phyloP scores from a whole-genome alignment of 371 early-diverging fungal genomes.

The Syncephalis fuscata region DNA sequence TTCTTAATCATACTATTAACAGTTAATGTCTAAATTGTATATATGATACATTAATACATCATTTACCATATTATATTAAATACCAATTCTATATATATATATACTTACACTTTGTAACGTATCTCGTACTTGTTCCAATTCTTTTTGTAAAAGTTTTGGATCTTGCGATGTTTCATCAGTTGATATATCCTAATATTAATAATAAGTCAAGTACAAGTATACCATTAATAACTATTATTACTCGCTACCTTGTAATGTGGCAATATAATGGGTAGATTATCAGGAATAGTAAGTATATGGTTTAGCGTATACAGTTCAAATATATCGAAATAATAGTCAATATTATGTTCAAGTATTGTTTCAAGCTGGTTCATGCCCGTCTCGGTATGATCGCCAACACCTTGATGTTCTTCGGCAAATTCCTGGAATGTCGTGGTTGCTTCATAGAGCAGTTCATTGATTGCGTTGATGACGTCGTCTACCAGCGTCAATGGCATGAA shows the following conservation, averaged over 20 bases:
- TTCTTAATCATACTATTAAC: too few relatives aligned
- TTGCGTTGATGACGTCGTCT: constrained; percentile 54
- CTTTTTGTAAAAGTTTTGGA: too few relatives aligned
- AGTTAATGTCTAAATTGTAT: too few relatives aligned
- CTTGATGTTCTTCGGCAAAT: constrained; percentile 30
- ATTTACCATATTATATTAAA: too few relatives aligned
- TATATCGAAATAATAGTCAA: constrained; percentile 57
- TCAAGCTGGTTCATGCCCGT: constrained; percentile 41
- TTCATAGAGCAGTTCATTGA: constrained; percentile 45
- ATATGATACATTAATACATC: too few relatives aligned
- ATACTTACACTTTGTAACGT: too few relatives aligned
- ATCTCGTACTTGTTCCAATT: too few relatives aligned
- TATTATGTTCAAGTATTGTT: constrained; percentile 48
- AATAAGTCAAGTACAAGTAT: too few relatives aligned
- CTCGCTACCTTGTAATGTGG: constrained; percentile 23
- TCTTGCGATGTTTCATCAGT: too few relatives aligned
- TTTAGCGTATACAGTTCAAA: constrained; percentile 53
- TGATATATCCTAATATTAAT: constrained; percentile 12
- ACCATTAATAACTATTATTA: constrained; percentile 7
- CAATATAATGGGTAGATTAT: constrained; percentile 23
- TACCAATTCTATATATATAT: too few relatives aligned
- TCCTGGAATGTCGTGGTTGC: constrained; percentile 37
- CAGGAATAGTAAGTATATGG: constrained; percentile 43
- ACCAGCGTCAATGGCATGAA: constrained; percentile 46
- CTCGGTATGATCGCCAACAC: constrained; percentile 18